Base-by-base conservation (phyloP, 2,329 filamentous ascomycete genomes). In the Ophiostoma sp. region DNA sequence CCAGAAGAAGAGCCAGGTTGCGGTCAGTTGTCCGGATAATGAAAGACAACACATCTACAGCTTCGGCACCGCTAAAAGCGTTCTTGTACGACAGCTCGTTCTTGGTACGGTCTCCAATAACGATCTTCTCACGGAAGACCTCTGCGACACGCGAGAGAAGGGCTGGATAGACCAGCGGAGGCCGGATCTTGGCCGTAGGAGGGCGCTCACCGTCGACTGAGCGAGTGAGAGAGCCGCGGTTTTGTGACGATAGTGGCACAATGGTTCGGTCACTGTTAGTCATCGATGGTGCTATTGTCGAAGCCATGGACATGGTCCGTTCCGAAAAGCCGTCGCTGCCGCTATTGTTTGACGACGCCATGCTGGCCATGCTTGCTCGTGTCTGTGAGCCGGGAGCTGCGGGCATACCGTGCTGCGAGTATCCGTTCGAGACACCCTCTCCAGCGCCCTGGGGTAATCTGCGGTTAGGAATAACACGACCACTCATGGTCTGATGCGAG, bases 71-170 rank as follows among this genome's bases (percentile, higher is more conserved):
- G 72, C 93, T 96, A 78, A 99, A 99, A 3, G 94, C 92, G 80
- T 95, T 97, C 79, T 97, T 96, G 82, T 99, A 99, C 2, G 94
- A 93, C 72, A 99, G 83, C 70, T 94, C 94, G 83, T 99, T 97
- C 84, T 99, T 99, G 73, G 93, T 93, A 73, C 94, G 89, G 76
- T 98, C 95, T 69, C 90, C 89, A 33, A 94, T 86, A 33, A 89
- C 87, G 67, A 99, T 93, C 79, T 94, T 90, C 75, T 96, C 92
- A 68, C 92, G 89, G 80, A 99, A 98, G 70, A 92, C 93, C 76
- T 96, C 92, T 60, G 92, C 94, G 4, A 99, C 95, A 69, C 91
- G 89, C n/a, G 95, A 98, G 27, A 99, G 83, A 66, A 98, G 82
- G 48, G 95, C 95, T 33, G 95, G 95, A 77, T 99, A 98, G 1